phyloP scores from a whole-genome alignment of 257 asterid genomes.

The Solanum piurae region DNA sequence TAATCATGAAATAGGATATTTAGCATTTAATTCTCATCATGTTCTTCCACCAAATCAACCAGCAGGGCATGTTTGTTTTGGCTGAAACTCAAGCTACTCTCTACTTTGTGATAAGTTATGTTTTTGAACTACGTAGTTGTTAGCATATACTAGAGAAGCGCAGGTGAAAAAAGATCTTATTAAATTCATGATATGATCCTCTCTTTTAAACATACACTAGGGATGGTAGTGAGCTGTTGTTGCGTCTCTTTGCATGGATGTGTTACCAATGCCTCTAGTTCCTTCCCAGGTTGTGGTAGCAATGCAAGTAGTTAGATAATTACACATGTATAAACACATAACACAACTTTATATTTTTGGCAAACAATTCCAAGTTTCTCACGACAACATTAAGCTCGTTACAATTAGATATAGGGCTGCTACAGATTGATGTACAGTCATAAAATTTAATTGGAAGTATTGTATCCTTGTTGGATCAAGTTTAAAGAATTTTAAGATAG shows the following conservation, averaged over 20 bases:
- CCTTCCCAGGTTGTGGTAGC: neutral
- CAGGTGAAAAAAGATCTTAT: neutral
- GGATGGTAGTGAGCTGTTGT: neutral
- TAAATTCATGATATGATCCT: neutral
- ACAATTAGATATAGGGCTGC: neutral
- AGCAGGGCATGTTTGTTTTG: neutral
- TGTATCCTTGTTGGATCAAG: neutral
- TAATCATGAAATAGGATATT: neutral
- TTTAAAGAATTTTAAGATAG: neutral
- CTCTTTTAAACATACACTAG: neutral
- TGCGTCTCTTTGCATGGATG: neutral
- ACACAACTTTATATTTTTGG: neutral
- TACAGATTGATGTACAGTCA: neutral
- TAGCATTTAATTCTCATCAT: neutral
- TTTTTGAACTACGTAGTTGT: neutral
- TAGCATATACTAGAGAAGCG: neutral
- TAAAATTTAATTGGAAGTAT: neutral
- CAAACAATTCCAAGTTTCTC: neutral
- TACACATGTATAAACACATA: neutral
- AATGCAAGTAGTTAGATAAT: neutral
- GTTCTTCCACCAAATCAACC: neutral
- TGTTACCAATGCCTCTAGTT: neutral
- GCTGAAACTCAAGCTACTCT: neutral
- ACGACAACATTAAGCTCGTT: neutral
- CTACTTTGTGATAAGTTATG: neutral